Evolutionary conservation across 805 yeast genomes (phyloP).

Genomic region (Grigorovia jiainica): DNA sequence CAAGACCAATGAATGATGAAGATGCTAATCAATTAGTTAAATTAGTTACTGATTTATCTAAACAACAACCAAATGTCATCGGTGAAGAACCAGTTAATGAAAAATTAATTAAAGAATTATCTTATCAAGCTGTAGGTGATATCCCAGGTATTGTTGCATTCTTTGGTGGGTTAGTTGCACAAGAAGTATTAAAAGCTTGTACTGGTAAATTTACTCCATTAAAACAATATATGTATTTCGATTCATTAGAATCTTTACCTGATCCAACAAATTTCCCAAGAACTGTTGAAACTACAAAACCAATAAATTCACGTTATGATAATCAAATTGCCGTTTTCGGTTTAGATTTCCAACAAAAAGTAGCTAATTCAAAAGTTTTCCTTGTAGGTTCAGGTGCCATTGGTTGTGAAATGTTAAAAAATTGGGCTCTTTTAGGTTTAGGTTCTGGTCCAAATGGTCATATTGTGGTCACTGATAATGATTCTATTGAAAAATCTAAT

Average conservation of each 20-base stretch:
- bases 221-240: conserved; percentile 87
- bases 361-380: conserved; percentile 74
- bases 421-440: conserved; percentile 95
- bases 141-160: conserved; percentile 83
- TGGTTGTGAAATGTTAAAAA: conserved; percentile 97
- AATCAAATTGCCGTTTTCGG: conserved; percentile 96
- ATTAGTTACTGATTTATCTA: conserved; percentile 49
- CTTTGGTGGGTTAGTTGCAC: conserved; percentile 90
- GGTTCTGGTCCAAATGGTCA: conserved; percentile 88
- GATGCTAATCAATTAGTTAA: conserved; percentile 63
- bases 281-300: conserved; percentile 61
- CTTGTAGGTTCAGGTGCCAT: conserved; percentile 97
- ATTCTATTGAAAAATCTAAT: conserved; percentile 90
- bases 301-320: conserved; percentile 79
- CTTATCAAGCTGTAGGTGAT: conserved; percentile 87
- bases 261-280: conserved; percentile 46
- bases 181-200: conserved; percentile 90
- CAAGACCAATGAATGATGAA: conserved; percentile 63
- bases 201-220: conserved; percentile 94
- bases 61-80: conserved; percentile 43
- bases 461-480: conserved; percentile 78
- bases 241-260: conserved; percentile 87
- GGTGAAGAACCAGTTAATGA: conserved; percentile 51
- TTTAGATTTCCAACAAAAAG: conserved; percentile 54
- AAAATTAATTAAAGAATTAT: conserved; percentile 56